Percentiles rank a stretch among this genome's conserved stretches.
Evolutionary conservation across 1,139 yeast genomes (phyloP).

Genomic region (Hansenula lynferdii): DNA sequence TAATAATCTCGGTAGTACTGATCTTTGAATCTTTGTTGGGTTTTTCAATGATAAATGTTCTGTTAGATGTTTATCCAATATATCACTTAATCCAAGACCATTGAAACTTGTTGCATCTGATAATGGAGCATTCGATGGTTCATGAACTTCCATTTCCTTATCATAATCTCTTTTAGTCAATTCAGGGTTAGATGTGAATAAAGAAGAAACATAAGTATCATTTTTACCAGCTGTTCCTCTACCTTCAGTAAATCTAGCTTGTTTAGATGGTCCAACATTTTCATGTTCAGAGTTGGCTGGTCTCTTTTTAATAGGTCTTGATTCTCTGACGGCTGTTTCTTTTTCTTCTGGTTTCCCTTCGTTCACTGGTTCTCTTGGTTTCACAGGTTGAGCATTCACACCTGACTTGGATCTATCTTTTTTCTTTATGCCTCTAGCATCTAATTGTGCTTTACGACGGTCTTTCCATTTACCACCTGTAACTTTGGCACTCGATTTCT

Average conservation of each 20-base stretch:
- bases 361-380: background rate
- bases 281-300: constrained; percentile 13
- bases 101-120: constrained; percentile 63
- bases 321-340: constrained; percentile 2
- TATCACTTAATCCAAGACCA: constrained; percentile 63
- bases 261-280: constrained; percentile 25
- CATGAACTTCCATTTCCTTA: constrained; percentile 28
- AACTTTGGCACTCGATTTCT: constrained; percentile 29
- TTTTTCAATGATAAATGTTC: constrained; percentile 54
- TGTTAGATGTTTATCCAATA: constrained; percentile 49
- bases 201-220: constrained; percentile 57
- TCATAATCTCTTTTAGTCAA: constrained; percentile 28
- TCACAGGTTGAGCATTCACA: constrained; percentile 25
- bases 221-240: constrained; percentile 19
- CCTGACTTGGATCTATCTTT: constrained; percentile 27
- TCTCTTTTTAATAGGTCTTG: constrained; percentile 8
- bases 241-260: constrained; percentile 21
- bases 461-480: constrained; percentile 82
- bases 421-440: constrained; percentile 28
- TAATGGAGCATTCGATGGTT: constrained; percentile 85
- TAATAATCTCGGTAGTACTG: constrained; percentile 70
- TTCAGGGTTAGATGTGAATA: constrained; percentile 71
- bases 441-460: constrained; percentile 53
- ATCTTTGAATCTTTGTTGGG: constrained; percentile 85
- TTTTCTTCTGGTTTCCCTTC: constrained; percentile 4